Evolutionary conservation across 225 moss, liverwort and hornwort genomes (phyloP).

Genomic region (Physcomitrellopsis africana): DNA sequence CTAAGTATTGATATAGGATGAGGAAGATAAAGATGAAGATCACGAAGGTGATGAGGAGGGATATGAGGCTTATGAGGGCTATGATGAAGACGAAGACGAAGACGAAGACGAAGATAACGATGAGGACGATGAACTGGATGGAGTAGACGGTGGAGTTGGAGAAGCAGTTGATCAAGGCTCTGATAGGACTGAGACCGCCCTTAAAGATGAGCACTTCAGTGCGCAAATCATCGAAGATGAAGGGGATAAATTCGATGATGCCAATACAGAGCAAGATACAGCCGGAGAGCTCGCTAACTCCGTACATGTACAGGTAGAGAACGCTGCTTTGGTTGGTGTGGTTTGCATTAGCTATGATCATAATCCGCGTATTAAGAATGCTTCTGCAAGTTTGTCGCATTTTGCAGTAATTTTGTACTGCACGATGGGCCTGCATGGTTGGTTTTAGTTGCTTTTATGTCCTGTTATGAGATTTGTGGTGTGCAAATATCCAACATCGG

Average conservation of each 20-base stretch:
- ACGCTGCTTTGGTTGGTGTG: slow-evolving; percentile 2
- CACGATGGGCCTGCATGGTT: background rate
- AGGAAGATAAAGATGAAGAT: slow-evolving; percentile 62
- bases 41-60: slow-evolving; percentile 76
- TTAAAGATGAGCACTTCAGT: slow-evolving; percentile 35
- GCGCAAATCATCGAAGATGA: slow-evolving; percentile 42
- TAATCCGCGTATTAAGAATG: background rate
- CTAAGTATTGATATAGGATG: slow-evolving; percentile 39
- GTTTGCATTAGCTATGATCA: slow-evolving; percentile 1
- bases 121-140: slow-evolving; percentile 59
- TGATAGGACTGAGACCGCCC: slow-evolving; percentile 42
- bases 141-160: slow-evolving; percentile 54
- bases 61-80: slow-evolving; percentile 58
- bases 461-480: slow-evolving; percentile 12
- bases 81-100: slow-evolving; percentile 74
- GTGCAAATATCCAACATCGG: slow-evolving; percentile 20
- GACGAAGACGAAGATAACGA: slow-evolving; percentile 38
- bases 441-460: background rate
- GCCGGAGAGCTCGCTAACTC: slow-evolving; percentile 37
- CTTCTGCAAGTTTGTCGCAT: background rate
- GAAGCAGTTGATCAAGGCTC: slow-evolving; percentile 45
- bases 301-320: slow-evolving; percentile 42
- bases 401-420: background rate
- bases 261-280: slow-evolving; percentile 31
- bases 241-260: slow-evolving; percentile 32